Evolutionary conservation across 805 yeast species (phyloP), one percentile per base, ranked within the genome.

Genomic region (Ogataea philodendri): DNA sequence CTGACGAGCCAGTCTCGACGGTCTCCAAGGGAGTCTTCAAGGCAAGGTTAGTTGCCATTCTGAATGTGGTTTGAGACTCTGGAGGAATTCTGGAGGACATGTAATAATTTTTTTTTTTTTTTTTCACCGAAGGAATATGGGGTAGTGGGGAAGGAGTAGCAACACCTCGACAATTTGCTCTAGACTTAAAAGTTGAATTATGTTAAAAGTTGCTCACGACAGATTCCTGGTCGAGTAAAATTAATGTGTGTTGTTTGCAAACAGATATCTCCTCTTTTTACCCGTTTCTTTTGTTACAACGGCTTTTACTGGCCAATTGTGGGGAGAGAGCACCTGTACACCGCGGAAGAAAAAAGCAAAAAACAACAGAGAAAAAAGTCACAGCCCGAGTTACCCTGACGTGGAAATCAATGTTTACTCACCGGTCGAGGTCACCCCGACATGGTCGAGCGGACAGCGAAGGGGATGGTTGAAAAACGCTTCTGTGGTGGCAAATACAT

Each of bases 71-170:
- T 39, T 49, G 54, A 33, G 48, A 44, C 23, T 48, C 59, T 9
- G 55, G 50, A 22, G 59, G 59, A 21, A 54, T 48, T 39, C 51
- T 46, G 9, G 55, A 40, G 15, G 54, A 24, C 57, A 52, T 52
- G 19, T 9, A 35, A 25, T 27, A 16, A 35, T 28, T 27, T 35
- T 35, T 35, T 32, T 35, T 35, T 28, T 27, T 35, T 35, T 35
- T 32, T 35, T 35, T 23, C 39, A 29, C 25, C 26, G 20, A 19
- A 20, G 22, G 25, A 35, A 28, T 16, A 24, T 35, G 37, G 37
- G 37, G 34, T 31, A 32, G 19, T 11, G 35, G 39, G 35, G 33
- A 19, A 28, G 16, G n/a, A n/a, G 28, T 11, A 7, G 11, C n/a
- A n/a, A n/a, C n/a, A n/a, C n/a, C n/a, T n/a, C n/a, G n/a, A n/a